These are phyloP conservation scores for Pachysandra terminalis DNA, from an alignment of 164 flowering plant genomes.

Conservation along the genomic window DNA sequence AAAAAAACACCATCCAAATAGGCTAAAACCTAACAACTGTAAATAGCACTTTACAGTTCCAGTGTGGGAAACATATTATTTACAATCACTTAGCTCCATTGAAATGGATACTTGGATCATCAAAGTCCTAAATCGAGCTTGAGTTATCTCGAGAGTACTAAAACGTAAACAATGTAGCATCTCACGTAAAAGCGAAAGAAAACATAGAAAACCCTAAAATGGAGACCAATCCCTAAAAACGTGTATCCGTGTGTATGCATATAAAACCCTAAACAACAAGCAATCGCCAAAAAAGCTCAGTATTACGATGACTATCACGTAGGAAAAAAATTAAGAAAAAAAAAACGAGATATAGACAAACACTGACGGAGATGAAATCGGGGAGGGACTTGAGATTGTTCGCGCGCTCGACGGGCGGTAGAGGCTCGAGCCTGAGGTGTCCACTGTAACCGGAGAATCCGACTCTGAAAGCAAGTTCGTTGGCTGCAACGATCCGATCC, in stretches of 20 bases:
- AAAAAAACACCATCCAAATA: not conserved
- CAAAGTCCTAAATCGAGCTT: too few relatives aligned
- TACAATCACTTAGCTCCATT: too few relatives aligned
- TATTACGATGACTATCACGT: not conserved
- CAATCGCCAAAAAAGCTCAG: too few relatives aligned
- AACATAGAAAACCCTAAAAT: too few relatives aligned
- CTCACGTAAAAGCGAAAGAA: too few relatives aligned
- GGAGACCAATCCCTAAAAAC: too few relatives aligned
- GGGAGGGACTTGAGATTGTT: slow-evolving; percentile 59
- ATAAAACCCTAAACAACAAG: not conserved
- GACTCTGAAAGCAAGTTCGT: slow-evolving; percentile 68
- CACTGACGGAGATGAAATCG: slow-evolving; percentile 71
- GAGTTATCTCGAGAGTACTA: not conserved
- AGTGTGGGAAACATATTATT: too few relatives aligned
- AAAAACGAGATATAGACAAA: not conserved
- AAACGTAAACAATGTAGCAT: not conserved
- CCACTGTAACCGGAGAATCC: slow-evolving; percentile 92
- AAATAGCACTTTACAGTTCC: too few relatives aligned
- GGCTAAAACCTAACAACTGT: not conserved
- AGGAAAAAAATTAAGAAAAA: too few relatives aligned
- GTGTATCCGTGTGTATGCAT: too few relatives aligned
- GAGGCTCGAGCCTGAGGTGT: slow-evolving; percentile 83
- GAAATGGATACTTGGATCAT: too few relatives aligned
- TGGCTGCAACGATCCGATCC: slow-evolving; percentile 61
- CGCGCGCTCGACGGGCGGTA: slow-evolving; percentile 60